Base-by-base conservation (phyloP, 2,329 filamentous ascomycete species). In the Fusarium longipes region DNA sequence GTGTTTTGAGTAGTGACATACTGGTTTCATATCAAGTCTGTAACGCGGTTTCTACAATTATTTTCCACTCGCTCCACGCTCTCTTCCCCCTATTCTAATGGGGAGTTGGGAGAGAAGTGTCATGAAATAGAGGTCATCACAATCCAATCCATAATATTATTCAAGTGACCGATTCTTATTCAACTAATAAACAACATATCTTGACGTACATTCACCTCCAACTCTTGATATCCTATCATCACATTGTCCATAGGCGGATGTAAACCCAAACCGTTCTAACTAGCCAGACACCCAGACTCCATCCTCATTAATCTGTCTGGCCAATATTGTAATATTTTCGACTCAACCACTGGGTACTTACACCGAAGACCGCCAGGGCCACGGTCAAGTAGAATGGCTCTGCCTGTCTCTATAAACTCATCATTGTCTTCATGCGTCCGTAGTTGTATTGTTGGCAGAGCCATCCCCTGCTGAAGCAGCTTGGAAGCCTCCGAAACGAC, bases 351-450 rank as follows among this genome's bases (percentile, higher is more conserved):
- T 60, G 71, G 43, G 86, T 77, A 40, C 84, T 83, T 7, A 82
- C 81, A 70, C 85, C 70, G 35, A 74, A 75, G 24, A 88, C 82
- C 12, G 78, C 77, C 10, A 87, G 86, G 5, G 86, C 84, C 14
- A 80, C 78, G 50, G 84, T 78, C 85, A 58, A 89, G 76, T 53
- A 82, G 81, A 42, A 57, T 69, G 30, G 68, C 68, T 49, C 57
- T 68, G 52, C 52, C 67, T 52, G 44, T 73, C 76, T 56, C 76
- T 62, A 65, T 29, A 67, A 70, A 39, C 66, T 62, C 48, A 42
- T 53, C 40, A 61, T 54, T 55, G 59, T 63, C 66, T 51, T 60
- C 25, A 68, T 39, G n/a, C 62, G n/a, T 56, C 55, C 11, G 45
- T 49, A 57, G 58, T 39, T n/a, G 58, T 70, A 25, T 47, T 49